phyloP scores from a whole-genome alignment of 345 rosid genomes.

The Raphanus sativus region DNA sequence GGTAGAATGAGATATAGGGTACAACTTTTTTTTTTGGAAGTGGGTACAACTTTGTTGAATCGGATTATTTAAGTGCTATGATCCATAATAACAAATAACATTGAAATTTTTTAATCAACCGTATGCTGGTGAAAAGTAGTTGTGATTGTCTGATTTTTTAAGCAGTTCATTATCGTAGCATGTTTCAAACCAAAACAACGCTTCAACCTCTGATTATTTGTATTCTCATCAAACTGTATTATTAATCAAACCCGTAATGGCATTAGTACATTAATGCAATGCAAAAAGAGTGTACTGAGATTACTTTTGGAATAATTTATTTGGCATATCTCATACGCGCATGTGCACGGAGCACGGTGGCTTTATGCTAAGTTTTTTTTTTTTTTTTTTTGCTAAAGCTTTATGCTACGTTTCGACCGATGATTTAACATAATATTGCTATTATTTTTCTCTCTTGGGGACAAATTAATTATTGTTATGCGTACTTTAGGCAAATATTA shows the following conservation, averaged over 20 bases:
- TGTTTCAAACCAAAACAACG: not conserved
- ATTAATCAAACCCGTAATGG: not conserved
- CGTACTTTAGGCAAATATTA: constrained; percentile 3
- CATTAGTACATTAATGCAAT: not conserved
- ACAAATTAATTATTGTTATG: not conserved
- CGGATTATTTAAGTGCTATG: not conserved
- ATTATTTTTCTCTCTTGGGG: not conserved
- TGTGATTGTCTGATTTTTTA: not conserved
- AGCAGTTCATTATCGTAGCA: not conserved
- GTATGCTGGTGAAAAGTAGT: not conserved
- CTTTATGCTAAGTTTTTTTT: no score
- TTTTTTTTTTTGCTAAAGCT: no score
- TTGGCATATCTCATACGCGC: not conserved
- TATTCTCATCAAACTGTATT: not conserved
- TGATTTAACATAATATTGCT: not conserved
- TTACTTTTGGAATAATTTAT: not conserved
- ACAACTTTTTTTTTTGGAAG: no score
- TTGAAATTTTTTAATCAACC: not conserved
- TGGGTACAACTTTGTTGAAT: not conserved
- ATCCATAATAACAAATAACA: not conserved
- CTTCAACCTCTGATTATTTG: not conserved
- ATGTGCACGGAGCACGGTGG: constrained; percentile 16
- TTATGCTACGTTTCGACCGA: not conserved
- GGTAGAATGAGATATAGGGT: not conserved
- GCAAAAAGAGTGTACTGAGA: not conserved